phyloP scores from a whole-genome alignment of 345 rosid species.

The Fremontodendron californicum region DNA sequence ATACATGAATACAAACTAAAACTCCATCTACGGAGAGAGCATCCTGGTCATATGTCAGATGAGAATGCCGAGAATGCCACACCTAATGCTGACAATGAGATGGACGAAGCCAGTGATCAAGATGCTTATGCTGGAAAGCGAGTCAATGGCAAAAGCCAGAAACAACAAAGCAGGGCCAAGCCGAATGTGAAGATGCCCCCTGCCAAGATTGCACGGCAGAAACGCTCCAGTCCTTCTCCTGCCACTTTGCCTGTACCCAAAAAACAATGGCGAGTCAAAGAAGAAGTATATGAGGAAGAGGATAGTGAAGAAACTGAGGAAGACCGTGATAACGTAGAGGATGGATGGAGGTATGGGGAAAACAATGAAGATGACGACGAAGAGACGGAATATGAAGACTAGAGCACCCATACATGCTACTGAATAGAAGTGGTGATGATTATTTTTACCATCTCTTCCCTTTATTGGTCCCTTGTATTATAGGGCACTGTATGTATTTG shows the following conservation, averaged over 20 bases:
- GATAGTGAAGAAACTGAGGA: slow-evolving; percentile 91
- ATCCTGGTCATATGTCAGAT: slow-evolving; percentile 74
- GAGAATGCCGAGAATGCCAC: slow-evolving; percentile 63
- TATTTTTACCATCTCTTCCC: not conserved
- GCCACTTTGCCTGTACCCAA: slow-evolving; percentile 40
- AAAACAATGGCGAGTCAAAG: slow-evolving; percentile 66
- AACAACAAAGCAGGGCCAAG: slow-evolving; percentile 54
- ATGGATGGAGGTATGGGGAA: slow-evolving; percentile 73
- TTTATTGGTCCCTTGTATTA: not conserved
- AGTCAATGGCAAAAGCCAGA: slow-evolving; percentile 54
- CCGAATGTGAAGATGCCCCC: slow-evolving; percentile 69
- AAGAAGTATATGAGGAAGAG: slow-evolving; percentile 60
- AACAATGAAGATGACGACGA: slow-evolving; percentile 82
- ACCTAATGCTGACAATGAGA: slow-evolving; percentile 46
- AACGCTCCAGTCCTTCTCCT: slow-evolving; percentile 58
- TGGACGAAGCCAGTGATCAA: slow-evolving; percentile 87
- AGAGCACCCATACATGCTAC: slow-evolving; percentile 11
- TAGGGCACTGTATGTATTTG: not conserved
- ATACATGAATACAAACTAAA: slow-evolving; percentile 97
- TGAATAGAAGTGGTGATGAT: not conserved
- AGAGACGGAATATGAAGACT: slow-evolving; percentile 93
- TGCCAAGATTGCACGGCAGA: slow-evolving; percentile 46
- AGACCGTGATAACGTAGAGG: slow-evolving; percentile 75
- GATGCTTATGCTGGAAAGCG: slow-evolving; percentile 61
- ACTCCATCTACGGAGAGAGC: slow-evolving; percentile 90